phyloP scores from a whole-genome alignment of 2,329 filamentous ascomycete genomes.

The Talaromyces islandicus region DNA sequence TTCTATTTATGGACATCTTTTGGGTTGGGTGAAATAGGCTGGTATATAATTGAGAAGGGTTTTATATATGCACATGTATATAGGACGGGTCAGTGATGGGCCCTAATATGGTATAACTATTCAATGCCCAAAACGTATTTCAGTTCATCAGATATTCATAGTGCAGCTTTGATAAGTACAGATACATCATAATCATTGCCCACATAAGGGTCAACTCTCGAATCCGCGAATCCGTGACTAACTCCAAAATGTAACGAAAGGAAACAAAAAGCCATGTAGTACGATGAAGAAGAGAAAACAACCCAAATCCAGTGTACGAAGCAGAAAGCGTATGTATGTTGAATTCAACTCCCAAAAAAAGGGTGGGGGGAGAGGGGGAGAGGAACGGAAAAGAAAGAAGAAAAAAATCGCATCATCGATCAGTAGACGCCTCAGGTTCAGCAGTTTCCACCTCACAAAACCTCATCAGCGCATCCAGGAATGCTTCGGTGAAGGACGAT shows the following conservation, averaged over 20 bases:
- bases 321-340: background rate
- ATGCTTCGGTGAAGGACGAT: slow-evolving; percentile 79
- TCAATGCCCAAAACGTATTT: background rate
- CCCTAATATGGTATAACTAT: background rate
- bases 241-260: background rate
- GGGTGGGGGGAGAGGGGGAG: background rate
- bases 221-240: background rate
- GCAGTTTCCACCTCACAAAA: slow-evolving; percentile 83
- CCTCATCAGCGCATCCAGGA: slow-evolving; percentile 74
- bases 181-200: background rate
- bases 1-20: background rate
- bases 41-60: background rate
- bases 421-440: slow-evolving; percentile 49
- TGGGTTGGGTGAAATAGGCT: background rate
- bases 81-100: background rate
- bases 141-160: background rate
- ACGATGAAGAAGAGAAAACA: background rate
- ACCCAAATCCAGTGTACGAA: background rate
- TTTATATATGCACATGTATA: background rate
- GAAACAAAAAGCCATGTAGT: background rate
- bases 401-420: background rate
- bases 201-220: background rate
- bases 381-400: background rate
- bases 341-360: background rate
- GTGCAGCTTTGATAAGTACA: background rate